These are phyloP conservation scores for Vigna angularis DNA, from an alignment of 306 rosid species.

Conservation along the genomic window DNA sequence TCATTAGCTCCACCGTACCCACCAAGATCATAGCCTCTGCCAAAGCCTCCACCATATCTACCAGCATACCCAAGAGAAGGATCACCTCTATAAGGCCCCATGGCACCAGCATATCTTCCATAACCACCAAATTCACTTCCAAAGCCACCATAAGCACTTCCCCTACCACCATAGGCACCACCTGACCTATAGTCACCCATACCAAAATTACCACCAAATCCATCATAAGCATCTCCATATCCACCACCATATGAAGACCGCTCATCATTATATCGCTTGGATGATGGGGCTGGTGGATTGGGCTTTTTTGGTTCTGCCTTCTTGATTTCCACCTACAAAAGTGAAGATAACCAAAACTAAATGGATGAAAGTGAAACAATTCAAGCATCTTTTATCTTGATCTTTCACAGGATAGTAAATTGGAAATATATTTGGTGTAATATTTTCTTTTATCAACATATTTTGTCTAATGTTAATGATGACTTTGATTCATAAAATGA, in stretches of 20 bases:
- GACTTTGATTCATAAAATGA: not conserved
- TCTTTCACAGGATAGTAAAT: not conserved
- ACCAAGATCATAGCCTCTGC: constrained; percentile 85
- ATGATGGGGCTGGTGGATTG: constrained; percentile 76
- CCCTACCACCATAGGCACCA: constrained; percentile 63
- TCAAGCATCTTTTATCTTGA: not conserved
- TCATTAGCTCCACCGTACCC: constrained; percentile 87
- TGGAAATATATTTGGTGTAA: not conserved
- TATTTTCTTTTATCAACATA: not conserved
- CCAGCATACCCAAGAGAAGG: constrained; percentile 78
- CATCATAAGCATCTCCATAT: constrained; percentile 83
- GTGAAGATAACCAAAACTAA: not conserved
- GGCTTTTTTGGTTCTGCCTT: constrained; percentile 97
- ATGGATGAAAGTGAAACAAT: not conserved
- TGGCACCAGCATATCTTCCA: constrained; percentile 77
- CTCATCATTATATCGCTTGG: constrained; percentile 80
- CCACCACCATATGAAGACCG: constrained; percentile 79
- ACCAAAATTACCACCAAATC: constrained; percentile 73
- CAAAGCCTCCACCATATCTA: constrained; percentile 85
- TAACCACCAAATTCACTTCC: constrained; percentile 91
- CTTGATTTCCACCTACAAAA: constrained; percentile 90
- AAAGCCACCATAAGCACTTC: constrained; percentile 66
- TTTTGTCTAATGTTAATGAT: not conserved
- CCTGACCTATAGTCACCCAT: constrained; percentile 75
- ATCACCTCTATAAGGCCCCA: constrained; percentile 87